phyloP scores from a whole-genome alignment of 2,329 filamentous ascomycete species.

The Paracorniculantispora psalliotae region DNA sequence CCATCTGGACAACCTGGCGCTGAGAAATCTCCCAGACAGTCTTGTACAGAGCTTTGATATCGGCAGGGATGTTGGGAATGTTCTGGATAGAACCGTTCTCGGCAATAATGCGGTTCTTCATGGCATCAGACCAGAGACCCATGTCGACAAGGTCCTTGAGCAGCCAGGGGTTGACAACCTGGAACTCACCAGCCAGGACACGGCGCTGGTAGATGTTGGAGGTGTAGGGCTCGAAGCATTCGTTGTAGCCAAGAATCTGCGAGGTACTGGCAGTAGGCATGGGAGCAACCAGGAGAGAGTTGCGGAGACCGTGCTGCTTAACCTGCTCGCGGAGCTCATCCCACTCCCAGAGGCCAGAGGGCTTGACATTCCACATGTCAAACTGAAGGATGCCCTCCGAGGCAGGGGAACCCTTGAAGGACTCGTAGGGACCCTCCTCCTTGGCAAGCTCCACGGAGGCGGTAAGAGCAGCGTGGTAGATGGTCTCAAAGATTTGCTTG shows the following conservation, averaged over 20 bases:
- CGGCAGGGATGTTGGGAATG: slow-evolving; percentile 91
- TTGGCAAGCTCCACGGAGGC: slow-evolving; percentile 83
- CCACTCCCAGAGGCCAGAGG: slow-evolving; percentile 97
- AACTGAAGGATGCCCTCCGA: slow-evolving; percentile 96
- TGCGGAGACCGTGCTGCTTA: slow-evolving; percentile 87
- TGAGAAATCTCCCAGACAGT: slow-evolving; percentile 99
- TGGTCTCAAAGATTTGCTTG: slow-evolving; percentile 98
- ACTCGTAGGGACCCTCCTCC: slow-evolving; percentile 76
- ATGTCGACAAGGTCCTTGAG: slow-evolving; percentile 97
- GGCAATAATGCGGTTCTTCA: slow-evolving; percentile 99
- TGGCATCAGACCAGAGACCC: slow-evolving; percentile 97
- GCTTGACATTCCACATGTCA: slow-evolving; percentile 96
- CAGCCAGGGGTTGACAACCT: slow-evolving; percentile 98
- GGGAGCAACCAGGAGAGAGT: slow-evolving; percentile 89
- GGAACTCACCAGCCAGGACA: slow-evolving; percentile 96
- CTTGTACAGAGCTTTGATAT: slow-evolving; percentile 98
- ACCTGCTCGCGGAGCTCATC: slow-evolving; percentile 81
- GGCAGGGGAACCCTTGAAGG: slow-evolving; percentile 88
- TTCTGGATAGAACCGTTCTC: slow-evolving; percentile 95
- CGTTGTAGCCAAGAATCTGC: slow-evolving; percentile 97
- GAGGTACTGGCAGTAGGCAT: slow-evolving; percentile 98
- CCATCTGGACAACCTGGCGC: slow-evolving; percentile 93
- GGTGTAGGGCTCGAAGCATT: slow-evolving; percentile 99
- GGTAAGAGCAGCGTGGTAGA: slow-evolving; percentile 92
- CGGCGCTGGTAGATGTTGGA: slow-evolving; percentile 99